A percentile compares a stretch with the other conserved stretches of the same genome.
These are phyloP conservation scores for Phaffia australis DNA, from an alignment of 768 basidiomycete species.

Conservation along the genomic window DNA sequence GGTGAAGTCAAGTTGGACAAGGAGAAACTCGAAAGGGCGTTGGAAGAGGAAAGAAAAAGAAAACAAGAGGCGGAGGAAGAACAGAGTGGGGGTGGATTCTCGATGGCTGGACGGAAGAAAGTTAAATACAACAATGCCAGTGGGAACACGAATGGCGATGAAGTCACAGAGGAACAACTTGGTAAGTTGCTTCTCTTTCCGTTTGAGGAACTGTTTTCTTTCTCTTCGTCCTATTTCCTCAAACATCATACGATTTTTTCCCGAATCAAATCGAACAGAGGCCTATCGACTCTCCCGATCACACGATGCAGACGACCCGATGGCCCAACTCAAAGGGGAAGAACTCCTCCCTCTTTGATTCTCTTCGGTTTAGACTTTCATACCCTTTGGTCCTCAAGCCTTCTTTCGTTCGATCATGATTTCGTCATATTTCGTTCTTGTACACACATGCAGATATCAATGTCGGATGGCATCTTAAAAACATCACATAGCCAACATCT, in stretches of 20 bases:
- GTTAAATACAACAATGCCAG: constrained; percentile 33
- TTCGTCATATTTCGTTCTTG: too few relatives aligned
- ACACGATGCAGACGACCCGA: constrained; percentile 69
- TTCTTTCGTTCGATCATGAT: too few relatives aligned
- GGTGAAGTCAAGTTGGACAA: constrained; percentile 64
- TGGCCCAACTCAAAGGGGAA: constrained; percentile 77
- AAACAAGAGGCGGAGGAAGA: constrained; percentile 48
- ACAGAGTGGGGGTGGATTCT: constrained; percentile 52
- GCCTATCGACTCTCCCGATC: constrained; percentile 67
- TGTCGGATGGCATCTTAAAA: too few relatives aligned
- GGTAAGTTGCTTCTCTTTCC: constrained; percentile 28
- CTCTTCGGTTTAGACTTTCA: neutral
- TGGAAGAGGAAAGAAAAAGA: constrained; percentile 71
- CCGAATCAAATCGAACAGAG: constrained; percentile 42
- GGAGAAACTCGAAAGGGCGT: constrained; percentile 55
- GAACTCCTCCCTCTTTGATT: constrained; percentile 34
- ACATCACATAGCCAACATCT: too few relatives aligned
- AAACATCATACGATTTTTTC: neutral
- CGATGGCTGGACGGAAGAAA: constrained; percentile 37
- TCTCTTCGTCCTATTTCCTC: neutral
- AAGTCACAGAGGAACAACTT: constrained; percentile 68
- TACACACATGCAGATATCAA: too few relatives aligned
- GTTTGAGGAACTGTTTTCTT: neutral
- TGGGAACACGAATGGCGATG: constrained; percentile 45
- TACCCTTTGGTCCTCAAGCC: too few relatives aligned